Base-by-base conservation (phyloP, 306 rosid genomes). In the Luffa aegyptiaca region DNA sequence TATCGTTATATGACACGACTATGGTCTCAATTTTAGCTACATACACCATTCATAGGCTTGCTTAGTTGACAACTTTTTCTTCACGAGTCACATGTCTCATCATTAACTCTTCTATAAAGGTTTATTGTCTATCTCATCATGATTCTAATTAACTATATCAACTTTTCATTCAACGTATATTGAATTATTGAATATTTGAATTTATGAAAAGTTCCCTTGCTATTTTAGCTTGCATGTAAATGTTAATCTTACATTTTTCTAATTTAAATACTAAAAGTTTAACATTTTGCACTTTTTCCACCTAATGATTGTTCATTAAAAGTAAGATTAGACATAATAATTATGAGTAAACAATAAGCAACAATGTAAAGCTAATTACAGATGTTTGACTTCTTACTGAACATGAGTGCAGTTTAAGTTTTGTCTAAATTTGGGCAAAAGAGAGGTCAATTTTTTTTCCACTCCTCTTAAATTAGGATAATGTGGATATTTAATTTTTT, bases 271-370 rank as follows among this genome's bases (percentile, higher is more conserved):
- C 17, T 10, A 69, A 41, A 69, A 41, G 17, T 69, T 69, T n/a
- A 9, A 69, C 3, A 17, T 17, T 37, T 37, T n/a, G 14, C 52
- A 17, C 42, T 69, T 66, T 65, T 41, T 68, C 3, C 52, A 68
- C 52, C 35, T 69, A 69, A 69, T 69, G 35, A 69, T 42, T 69
- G n/a, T n/a, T 4, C 7, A 10, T 41, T 9, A 69, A 68, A 69
- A 42, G 75, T 69, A 69, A 69, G 51, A 42, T 69, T 41, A 42
- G 52, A 42, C 75, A 69, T 42, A 69, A 69, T 69, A 69, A 69
- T 69, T 42, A 69, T 42, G 75, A 69, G 75, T 69, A 69, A 69
- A 42, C 75, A 41, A 41, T 5, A 69, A 69, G 75, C 75, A 69
- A 68, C 73, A 69, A 69, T n/a, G 53, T 41, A 18, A 42, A 69